phyloP scores from a whole-genome alignment of 768 basidiomycete genomes.

The Infundibulicybe gibba region DNA sequence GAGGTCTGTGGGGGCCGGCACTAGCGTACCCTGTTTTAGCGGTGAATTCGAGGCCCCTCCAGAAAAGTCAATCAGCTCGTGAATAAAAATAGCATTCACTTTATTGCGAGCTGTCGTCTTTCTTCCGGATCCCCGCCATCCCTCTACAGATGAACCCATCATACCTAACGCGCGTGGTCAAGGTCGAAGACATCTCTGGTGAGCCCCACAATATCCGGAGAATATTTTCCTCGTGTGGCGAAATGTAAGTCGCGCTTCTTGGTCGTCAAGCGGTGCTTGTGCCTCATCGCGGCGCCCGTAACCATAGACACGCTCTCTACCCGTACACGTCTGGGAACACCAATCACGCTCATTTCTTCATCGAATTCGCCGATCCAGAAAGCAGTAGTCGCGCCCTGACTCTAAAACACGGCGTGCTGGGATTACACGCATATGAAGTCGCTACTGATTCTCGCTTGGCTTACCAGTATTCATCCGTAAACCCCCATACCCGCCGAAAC shows the following conservation, averaged over 20 bases:
- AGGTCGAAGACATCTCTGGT: slow-evolving; percentile 17
- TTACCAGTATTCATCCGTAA: slow-evolving; percentile 12
- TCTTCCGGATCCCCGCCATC: not conserved
- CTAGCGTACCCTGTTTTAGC: too few relatives aligned
- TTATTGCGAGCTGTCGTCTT: too few relatives aligned
- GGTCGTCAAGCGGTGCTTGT: not conserved
- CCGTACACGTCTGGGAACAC: slow-evolving; percentile 8
- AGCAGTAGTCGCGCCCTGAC: slow-evolving; percentile 18
- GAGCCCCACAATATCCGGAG: slow-evolving; percentile 11
- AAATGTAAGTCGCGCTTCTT: slow-evolving; percentile 14
- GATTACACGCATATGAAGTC: slow-evolving; percentile 15
- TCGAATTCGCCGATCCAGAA: slow-evolving; percentile 15
- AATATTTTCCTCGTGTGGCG: slow-evolving; percentile 15
- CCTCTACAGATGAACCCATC: not conserved
- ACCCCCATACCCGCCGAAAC: not conserved
- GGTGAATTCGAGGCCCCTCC: too few relatives aligned
- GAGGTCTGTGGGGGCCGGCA: too few relatives aligned
- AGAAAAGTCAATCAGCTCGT: too few relatives aligned
- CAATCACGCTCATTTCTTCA: slow-evolving; percentile 13
- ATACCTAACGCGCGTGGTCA: slow-evolving; percentile 22
- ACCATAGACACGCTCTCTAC: slow-evolving; percentile 9
- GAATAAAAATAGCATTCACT: too few relatives aligned
- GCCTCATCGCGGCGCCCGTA: not conserved
- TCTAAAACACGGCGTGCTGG: slow-evolving; percentile 13
- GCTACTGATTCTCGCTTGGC: slow-evolving; percentile 12